Evolutionary conservation across 1,139 yeast species (phyloP), one percentile per base, ranked within the genome.

Genomic region (Candida gigantensis): DNA sequence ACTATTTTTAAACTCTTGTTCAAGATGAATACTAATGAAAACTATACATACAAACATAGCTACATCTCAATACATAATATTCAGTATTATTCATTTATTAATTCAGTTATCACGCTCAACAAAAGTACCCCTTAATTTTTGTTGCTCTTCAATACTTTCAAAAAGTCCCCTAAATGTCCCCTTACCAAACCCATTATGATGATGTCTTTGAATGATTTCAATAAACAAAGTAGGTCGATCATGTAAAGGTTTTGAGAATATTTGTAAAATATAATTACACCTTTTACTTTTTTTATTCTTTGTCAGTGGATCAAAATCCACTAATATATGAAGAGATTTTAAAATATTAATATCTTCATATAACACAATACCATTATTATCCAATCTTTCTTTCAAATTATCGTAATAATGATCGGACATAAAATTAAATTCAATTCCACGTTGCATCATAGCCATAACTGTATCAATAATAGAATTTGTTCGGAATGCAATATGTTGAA

Each of bases 131-230:
- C 84, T 60, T 32, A 60, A 51, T 45, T 56, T 62, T 50, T 81
- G 86, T 42, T 73, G 86, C 41, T 61, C 65, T 55, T 85, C 96
- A 41, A 87, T 80, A 4, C 86, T 78, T 53, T 85, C 90, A 52
- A 84, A 86, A 34, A 87, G 64, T 0, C 92, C 85, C 54, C 79
- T 83, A 63, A 87, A 87, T 37, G 89, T 87, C 0, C 95, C 95
- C 35, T 87, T 88, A 0, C 95, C 96, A 61, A 87, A 87, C 1
- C 96, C 96, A 43, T 81, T 74, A 55, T 84, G 90, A 51, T 84
- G 84, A 50, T 73, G 71, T 44, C 95, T 73, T 58, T 87, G 94
- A 45, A 87, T 87, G 14, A 86, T 72, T 56, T 87, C 95, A 46
- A 86, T 65, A 53, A 87, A 87, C 32, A 85, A 69, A 0, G 95